These are phyloP conservation scores for Entomortierella chlamydospora DNA, from an alignment of 192 early-diverging fungal species.

Conservation along the genomic window DNA sequence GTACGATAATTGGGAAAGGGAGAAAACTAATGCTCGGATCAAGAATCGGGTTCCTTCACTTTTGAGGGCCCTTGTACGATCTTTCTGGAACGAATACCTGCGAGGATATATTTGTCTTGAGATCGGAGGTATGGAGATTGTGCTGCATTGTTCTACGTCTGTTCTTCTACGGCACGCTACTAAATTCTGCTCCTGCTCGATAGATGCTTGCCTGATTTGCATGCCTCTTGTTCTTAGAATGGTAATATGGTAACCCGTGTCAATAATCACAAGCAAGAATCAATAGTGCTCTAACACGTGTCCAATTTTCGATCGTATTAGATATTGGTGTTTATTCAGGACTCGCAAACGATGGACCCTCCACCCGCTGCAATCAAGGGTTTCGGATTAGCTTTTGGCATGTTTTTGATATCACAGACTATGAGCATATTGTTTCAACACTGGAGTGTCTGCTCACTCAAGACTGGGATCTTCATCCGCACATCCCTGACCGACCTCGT, in stretches of 20 bases:
- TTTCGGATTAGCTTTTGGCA: slow-evolving; percentile 26
- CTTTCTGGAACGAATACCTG: slow-evolving; percentile 18
- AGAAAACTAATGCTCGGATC: not conserved
- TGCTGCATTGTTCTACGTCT: not conserved
- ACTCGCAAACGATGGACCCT: not conserved
- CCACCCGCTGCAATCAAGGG: slow-evolving; percentile 35
- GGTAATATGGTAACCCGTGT: no score
- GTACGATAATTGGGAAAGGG: slow-evolving; percentile 10
- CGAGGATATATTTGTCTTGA: slow-evolving; percentile 16
- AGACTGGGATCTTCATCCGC: slow-evolving; percentile 41
- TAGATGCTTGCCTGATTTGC: not conserved
- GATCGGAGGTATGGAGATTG: slow-evolving; percentile 14
- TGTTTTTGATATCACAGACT: slow-evolving; percentile 4
- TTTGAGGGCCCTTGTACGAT: slow-evolving; percentile 1
- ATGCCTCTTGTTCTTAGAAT: not conserved
- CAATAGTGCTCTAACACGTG: not conserved
- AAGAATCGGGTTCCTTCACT: slow-evolving; percentile 13
- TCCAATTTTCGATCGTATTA: not conserved
- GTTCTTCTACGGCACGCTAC: no score
- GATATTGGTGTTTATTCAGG: not conserved
- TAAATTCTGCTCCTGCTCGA: no score
- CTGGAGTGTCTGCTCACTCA: slow-evolving; percentile 43
- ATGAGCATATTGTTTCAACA: slow-evolving; percentile 39
- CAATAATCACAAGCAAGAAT: no score
- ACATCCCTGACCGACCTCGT: slow-evolving; percentile 41